Base-by-base conservation (phyloP, 163 green algal species). In the Scenedesmus sp. region DNA sequence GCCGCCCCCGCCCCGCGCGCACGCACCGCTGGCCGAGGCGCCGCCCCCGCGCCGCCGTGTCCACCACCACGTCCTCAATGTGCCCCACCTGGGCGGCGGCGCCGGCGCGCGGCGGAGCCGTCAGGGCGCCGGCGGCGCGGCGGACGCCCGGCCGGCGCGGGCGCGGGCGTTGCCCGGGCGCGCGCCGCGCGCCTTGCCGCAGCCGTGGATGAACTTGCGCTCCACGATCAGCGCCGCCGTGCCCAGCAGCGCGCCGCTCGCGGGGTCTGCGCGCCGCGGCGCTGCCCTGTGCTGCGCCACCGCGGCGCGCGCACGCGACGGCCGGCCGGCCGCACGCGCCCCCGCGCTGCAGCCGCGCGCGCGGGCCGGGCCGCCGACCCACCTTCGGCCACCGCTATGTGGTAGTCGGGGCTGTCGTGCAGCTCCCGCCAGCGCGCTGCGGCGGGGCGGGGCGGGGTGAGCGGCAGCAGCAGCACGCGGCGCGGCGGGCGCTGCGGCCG, bases 51-150 rank as follows among this genome's bases (percentile, higher is more conserved):
- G 87, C 92, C 4, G 56, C 66, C 3, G 56, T 58, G 64, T 96
- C 89, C 28, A 98, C 95, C 39, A 98, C 95, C 20, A 98, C 92
- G 74, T 98, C 95, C 81, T 98, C 95, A n/a, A 98, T 93, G 84
- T 98, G 95, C 0, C 91, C 95, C 17, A 91, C 86, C 88, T 92
- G 84, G 51, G 80, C 1, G n/a, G n/a, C n/a, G n/a, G n/a, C n/a
- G n/a, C n/a, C n/a, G n/a, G n/a, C n/a, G n/a, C n/a, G n/a, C n/a
- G n/a, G n/a, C n/a, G n/a, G n/a, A n/a, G n/a, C n/a, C n/a, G n/a
- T n/a, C n/a, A n/a, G n/a, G n/a, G n/a, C n/a, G n/a, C n/a, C n/a
- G n/a, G n/a, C n/a, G n/a, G n/a, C n/a, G n/a, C n/a, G n/a, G n/a
- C n/a, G n/a, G n/a, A n/a, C n/a, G n/a, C n/a, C n/a, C n/a, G n/a